These are phyloP conservation scores for Extremus antarcticus DNA, from an alignment of 495 filamentous ascomycete genomes.

Conservation along the genomic window DNA sequence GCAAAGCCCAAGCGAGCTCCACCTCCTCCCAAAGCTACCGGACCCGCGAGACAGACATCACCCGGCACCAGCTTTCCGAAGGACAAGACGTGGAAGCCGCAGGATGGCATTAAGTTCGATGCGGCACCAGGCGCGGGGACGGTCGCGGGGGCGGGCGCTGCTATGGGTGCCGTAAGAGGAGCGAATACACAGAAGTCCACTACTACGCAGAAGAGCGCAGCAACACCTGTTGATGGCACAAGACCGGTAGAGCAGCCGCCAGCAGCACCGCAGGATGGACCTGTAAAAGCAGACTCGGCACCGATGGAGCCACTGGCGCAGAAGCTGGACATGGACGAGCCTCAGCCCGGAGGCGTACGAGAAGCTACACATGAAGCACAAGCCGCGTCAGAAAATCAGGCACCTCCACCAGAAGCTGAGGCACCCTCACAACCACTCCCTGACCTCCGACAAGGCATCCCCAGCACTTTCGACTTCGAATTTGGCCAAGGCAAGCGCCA, in stretches of 20 bases:
- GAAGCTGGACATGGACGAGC: slow-evolving; percentile 10
- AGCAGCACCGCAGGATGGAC: background rate
- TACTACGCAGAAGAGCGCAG: background rate
- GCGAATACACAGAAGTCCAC: background rate
- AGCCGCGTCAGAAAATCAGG: slow-evolving; percentile 13
- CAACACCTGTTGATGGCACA: slow-evolving; percentile 9
- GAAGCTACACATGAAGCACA: slow-evolving; percentile 11
- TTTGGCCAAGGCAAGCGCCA: slow-evolving; percentile 31
- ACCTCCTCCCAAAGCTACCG: background rate
- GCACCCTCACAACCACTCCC: slow-evolving; percentile 50
- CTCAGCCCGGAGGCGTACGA: slow-evolving; percentile 7
- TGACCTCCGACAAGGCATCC: slow-evolving; percentile 83
- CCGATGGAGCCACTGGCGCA: slow-evolving; percentile 18
- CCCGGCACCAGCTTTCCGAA: slow-evolving; percentile 13
- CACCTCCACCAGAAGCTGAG: slow-evolving; percentile 5
- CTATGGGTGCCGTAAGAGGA: background rate
- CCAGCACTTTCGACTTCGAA: slow-evolving; percentile 66
- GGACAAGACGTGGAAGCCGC: slow-evolving; percentile 22
- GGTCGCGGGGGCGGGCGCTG: background rate
- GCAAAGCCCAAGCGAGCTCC: background rate
- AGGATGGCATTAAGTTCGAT: slow-evolving; percentile 17
- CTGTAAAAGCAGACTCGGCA: background rate
- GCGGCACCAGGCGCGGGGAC: slow-evolving; percentile 4
- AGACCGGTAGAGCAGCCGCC: slow-evolving; percentile 2
- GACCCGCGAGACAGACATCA: slow-evolving; percentile 12